Conservation (phyloP, 2,329 filamentous ascomycete genomes). For the Aaosphaeria arxii region DNA sequence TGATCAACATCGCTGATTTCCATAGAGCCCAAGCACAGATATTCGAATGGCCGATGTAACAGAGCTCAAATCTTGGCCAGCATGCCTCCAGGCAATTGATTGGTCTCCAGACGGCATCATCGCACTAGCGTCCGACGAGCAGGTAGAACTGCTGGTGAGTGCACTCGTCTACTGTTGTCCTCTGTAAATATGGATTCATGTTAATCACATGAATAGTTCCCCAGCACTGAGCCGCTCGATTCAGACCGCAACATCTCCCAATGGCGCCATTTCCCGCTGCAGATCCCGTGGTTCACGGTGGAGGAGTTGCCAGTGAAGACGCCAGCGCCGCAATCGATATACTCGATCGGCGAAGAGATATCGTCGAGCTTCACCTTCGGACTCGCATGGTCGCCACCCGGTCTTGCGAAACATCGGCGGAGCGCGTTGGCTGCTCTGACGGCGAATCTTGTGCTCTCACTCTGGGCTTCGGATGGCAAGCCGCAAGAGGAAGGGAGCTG, state of each 20-base stretch:
- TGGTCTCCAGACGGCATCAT: slow-evolving; percentile 60
- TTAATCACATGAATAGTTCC: slow-evolving; percentile 19
- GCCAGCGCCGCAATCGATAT: slow-evolving; percentile 45
- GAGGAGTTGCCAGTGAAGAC: slow-evolving; percentile 47
- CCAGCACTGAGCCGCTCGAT: slow-evolving; percentile 26
- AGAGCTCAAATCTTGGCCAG: slow-evolving; percentile 46
- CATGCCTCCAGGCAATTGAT: slow-evolving; percentile 51
- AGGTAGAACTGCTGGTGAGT: slow-evolving; percentile 51
- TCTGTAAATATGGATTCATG: not conserved
- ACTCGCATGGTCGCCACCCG: slow-evolving; percentile 56
- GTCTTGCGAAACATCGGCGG: slow-evolving; percentile 53
- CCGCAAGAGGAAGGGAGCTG: slow-evolving; percentile 45
- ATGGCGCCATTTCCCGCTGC: slow-evolving; percentile 41
- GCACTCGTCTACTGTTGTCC: not conserved
- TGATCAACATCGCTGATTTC: no score
- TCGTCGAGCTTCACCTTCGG: slow-evolving; percentile 50
- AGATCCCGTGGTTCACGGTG: slow-evolving; percentile 51
- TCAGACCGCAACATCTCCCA: slow-evolving; percentile 28
- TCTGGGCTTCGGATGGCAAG: slow-evolving; percentile 53
- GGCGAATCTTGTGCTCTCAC: slow-evolving; percentile 53
- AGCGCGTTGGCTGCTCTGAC: slow-evolving; percentile 56
- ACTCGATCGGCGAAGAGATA: slow-evolving; percentile 59
- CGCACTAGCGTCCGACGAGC: slow-evolving; percentile 55
- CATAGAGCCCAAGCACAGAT: no score
- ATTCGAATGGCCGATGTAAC: slow-evolving; percentile 31